Conservation (phyloP, 2,329 filamentous ascomycete species). For the Talaromyces sp. region DNA sequence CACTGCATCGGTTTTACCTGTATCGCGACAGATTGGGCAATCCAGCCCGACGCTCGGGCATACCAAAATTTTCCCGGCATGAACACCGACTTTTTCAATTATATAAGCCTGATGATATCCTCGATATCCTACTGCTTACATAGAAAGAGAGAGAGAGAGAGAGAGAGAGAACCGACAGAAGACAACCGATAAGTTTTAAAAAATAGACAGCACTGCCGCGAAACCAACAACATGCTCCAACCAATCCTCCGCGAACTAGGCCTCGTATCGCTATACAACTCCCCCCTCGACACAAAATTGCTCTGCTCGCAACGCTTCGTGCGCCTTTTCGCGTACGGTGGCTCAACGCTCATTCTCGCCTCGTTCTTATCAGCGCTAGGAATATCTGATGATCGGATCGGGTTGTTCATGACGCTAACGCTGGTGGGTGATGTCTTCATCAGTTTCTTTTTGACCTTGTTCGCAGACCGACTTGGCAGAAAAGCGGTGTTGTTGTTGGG, state of each 20-base stretch:
- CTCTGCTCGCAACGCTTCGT: conserved; percentile 42
- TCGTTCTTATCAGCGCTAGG: conserved; percentile 57
- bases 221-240: neutral
- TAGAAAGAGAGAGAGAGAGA: no score
- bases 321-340: conserved; percentile 63
- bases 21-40: neutral
- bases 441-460: conserved; percentile 54
- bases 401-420: conserved; percentile 63
- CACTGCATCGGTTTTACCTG: neutral
- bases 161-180: no score
- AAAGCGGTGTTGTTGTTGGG: conserved; percentile 53
- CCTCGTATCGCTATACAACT: conserved; percentile 36
- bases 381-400: conserved; percentile 57
- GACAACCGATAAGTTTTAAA: neutral
- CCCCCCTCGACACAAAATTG: conserved; percentile 37
- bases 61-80: neutral
- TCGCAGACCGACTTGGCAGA: conserved; percentile 58
- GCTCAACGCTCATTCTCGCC: conserved; percentile 58
- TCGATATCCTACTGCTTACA: neutral
- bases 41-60: neutral
- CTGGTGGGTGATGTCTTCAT: conserved; percentile 59
- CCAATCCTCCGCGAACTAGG: conserved; percentile 33
- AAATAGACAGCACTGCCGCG: neutral
- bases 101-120: neutral
- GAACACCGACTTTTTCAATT: neutral